Evolutionary conservation across 805 yeast genomes (phyloP).

Genomic region (Kazachstania bromeliacearum): DNA sequence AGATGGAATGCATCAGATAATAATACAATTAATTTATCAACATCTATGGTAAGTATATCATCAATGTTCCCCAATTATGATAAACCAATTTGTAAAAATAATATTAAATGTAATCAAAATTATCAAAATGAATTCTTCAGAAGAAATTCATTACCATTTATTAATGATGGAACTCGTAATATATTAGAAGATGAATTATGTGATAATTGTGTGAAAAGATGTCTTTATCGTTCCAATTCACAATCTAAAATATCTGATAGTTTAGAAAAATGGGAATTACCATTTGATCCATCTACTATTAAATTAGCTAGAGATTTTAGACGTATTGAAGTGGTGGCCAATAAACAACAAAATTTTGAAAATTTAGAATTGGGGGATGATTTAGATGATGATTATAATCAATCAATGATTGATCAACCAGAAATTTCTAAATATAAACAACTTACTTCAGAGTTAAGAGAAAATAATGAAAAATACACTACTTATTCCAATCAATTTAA

Average conservation of each 20-base stretch:
- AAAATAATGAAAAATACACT: slow-evolving; percentile 2
- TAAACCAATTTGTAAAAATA: slow-evolving; percentile 12
- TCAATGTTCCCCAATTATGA: slow-evolving; percentile 23
- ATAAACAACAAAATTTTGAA: slow-evolving; percentile 7
- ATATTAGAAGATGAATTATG: not conserved
- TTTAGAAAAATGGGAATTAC: slow-evolving; percentile 22
- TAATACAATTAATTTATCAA: not conserved
- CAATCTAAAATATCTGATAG: slow-evolving; percentile 20
- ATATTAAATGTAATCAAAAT: slow-evolving; percentile 11
- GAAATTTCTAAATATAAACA: not conserved
- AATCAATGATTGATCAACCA: not conserved
- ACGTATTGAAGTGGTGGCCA: slow-evolving; percentile 11
- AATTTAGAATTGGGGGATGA: slow-evolving; percentile 5
- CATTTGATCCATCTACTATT: slow-evolving; percentile 27
- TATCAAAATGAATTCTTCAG: slow-evolving; percentile 21
- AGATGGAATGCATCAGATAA: not conserved
- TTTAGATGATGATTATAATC: not conserved
- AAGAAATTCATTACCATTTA: slow-evolving; percentile 21
- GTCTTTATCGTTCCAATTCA: slow-evolving; percentile 17
- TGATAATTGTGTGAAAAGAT: not conserved
- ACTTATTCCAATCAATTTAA: slow-evolving; percentile 15
- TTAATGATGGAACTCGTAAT: slow-evolving; percentile 7
- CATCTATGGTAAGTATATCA: slow-evolving; percentile 16
- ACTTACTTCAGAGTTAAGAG: not conserved
- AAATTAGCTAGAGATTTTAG: slow-evolving; percentile 24